These are phyloP conservation scores for Leccinum obscurum DNA, from an alignment of 768 basidiomycete species.

Conservation along the genomic window DNA sequence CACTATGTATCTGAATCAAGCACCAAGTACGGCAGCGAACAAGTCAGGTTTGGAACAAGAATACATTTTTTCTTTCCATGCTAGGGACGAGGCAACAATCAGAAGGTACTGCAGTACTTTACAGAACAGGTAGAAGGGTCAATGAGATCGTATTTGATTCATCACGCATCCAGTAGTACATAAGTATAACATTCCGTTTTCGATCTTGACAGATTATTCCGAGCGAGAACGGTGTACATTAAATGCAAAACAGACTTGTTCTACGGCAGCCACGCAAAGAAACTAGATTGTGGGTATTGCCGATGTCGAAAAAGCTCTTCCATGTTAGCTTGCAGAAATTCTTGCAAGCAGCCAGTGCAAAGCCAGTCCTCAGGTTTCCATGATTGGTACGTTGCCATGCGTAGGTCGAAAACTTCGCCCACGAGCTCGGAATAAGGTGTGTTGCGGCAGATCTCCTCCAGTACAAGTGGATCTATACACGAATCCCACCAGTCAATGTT, in stretches of 20 bases:
- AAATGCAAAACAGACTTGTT: neutral
- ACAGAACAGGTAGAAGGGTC: no score
- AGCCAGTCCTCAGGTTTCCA: conserved; percentile 15
- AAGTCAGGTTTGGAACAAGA: neutral
- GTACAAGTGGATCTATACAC: neutral
- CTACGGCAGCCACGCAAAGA: neutral
- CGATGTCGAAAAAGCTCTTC: conserved; percentile 6
- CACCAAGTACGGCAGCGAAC: no score
- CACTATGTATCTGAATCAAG: no score
- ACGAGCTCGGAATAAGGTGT: conserved; percentile 12
- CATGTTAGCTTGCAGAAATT: conserved; percentile 9
- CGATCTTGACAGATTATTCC: neutral
- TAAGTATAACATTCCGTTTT: neutral
- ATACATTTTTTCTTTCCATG: neutral
- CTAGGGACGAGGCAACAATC: neutral
- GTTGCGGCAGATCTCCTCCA: conserved; percentile 9
- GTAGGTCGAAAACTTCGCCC: conserved; percentile 1
- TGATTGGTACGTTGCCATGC: conserved; percentile 1
- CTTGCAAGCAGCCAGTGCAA: conserved; percentile 9
- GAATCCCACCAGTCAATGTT: conserved; percentile 16
- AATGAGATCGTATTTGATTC: neutral
- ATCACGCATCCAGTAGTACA: neutral
- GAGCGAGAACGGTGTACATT: neutral
- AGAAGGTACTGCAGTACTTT: neutral
- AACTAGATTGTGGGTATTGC: neutral